Evolutionary conservation across 352 stramenopile species (phyloP), one percentile per base, ranked within the genome.

Genomic region (Elongisporangium undulatum): DNA sequence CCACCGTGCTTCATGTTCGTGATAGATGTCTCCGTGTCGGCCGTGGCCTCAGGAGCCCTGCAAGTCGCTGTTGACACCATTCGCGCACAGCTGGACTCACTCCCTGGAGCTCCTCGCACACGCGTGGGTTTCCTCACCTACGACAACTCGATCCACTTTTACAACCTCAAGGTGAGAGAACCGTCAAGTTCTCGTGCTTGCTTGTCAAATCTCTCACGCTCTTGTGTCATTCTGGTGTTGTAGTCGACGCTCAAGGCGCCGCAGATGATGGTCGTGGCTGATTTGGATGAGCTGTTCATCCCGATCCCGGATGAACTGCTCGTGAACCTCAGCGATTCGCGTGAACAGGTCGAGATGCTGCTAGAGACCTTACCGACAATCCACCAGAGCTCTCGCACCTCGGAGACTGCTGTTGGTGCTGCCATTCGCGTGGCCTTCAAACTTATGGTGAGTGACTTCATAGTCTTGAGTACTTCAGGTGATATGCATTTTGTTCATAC

Each of bases 401-500:
- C 79, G n/a, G 87, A 96, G 64, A 94, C 85, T 17, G 84, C 81
- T 2, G 70, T 96, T 4, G 87, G 87, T 38, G 80, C 87, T 52
- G 87, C 87, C 12, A 94, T 99, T 12, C 96, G 97, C 38, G 97
- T 98, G 16, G 97, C 96, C 5, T 98, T 98, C 73, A 98, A 97
- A 51, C 85, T 99, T 7, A 99, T 99, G 84, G 97, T 98, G 62
- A 72, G 96, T 67, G 74, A 93, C 39, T 90, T 13, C 17, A 17
- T 45, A 4, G 0, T 15, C 12, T 8, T 45, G 34, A 45, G 34
- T 17, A 2, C 34, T 17, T 45, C 12, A 17, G 10, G 3, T 38
- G 26, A 38, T 38, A 12, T 17, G 45, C 16, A 38, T 8, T 38
- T n/a, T n/a, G n/a, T n/a, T n/a, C n/a, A n/a, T n/a, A n/a, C n/a